Evolutionary conservation across 148 eudicot genomes (phyloP).

Genomic region (Selenicereus undatus): DNA sequence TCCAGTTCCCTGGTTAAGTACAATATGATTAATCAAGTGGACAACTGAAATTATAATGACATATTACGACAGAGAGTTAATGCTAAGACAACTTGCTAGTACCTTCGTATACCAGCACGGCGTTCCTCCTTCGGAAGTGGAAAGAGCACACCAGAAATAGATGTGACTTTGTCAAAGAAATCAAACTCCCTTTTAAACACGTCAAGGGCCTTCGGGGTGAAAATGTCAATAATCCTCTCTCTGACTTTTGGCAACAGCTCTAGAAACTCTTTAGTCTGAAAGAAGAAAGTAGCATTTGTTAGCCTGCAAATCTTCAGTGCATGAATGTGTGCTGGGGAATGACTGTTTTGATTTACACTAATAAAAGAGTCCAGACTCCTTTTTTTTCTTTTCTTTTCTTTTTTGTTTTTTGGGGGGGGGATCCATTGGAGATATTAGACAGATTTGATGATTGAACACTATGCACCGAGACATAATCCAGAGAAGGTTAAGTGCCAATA

Average conservation of each 20-base stretch:
- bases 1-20: constrained; percentile 66
- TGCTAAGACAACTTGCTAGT: constrained; percentile 13
- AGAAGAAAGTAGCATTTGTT: constrained; percentile 15
- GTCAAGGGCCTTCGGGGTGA: constrained; percentile 67
- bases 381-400: too few species aligned
- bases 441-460: background rate
- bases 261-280: constrained; percentile 65
- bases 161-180: constrained; percentile 97
- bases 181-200: constrained; percentile 81
- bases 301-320: background rate
- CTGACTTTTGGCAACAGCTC: constrained; percentile 68
- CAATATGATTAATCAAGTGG: background rate
- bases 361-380: background rate
- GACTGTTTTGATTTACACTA: background rate
- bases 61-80: background rate
- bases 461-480: background rate
- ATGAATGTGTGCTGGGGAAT: background rate
- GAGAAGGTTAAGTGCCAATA: background rate
- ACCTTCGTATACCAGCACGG: constrained; percentile 95
- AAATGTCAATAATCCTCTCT: constrained; percentile 75
- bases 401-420: background rate
- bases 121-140: constrained; percentile 93
- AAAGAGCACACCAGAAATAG: constrained; percentile 84
- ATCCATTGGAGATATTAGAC: background rate
- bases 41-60: background rate